Base-by-base conservation (phyloP, 169 alveolate genomes). In the Plasmodium sp. region DNA sequence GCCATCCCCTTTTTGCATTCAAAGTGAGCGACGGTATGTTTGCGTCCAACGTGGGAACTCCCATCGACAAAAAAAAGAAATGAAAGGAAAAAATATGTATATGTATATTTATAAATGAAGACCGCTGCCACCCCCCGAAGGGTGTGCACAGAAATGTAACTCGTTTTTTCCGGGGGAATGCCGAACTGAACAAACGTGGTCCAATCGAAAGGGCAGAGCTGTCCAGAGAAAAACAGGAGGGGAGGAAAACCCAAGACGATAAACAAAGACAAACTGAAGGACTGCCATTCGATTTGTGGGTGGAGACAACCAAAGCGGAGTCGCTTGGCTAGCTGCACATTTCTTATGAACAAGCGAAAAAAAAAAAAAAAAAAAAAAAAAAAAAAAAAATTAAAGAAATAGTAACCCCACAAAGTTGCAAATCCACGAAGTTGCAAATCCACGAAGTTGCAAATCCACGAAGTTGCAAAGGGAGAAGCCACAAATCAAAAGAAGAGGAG, bases 341-440 rank as follows among this genome's bases (percentile, higher is more conserved):
- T 81, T 16, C 31, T 48, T 18, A 81, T 81, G 74, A 75, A 18
- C 84, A 5, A 75, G 71, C 16, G 56, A 81, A 51, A 80, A 81
- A 81, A 81, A 81, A 81, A 56, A 33, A 36, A 14, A 80, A 22
- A 41, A 34, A n/a, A 36, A 14, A 80, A 22, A 41, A 34, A n/a
- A n/a, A 45, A 41, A 27, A 34, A 75, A 75, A 75, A 27, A 0
- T 34, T 81, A 54, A 81, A 22, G 84, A 41, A 80, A 18, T 80
- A 45, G 77, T 27, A 81, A 81, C 67, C 62, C 22, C 18, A 51
- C 62, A 48, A 48, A 48, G 58, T 48, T 48, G 18, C 58, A 48
- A 48, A 48, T 12, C 16, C 14, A 62, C 5, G 36, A 62, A 22
- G 27, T 22, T 22, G 27, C 27, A 22, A 22, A 22, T n/a, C 22